These are phyloP conservation scores for Zancudomyces culisetae DNA, from an alignment of 371 early-diverging fungal species.

Conservation along the genomic window DNA sequence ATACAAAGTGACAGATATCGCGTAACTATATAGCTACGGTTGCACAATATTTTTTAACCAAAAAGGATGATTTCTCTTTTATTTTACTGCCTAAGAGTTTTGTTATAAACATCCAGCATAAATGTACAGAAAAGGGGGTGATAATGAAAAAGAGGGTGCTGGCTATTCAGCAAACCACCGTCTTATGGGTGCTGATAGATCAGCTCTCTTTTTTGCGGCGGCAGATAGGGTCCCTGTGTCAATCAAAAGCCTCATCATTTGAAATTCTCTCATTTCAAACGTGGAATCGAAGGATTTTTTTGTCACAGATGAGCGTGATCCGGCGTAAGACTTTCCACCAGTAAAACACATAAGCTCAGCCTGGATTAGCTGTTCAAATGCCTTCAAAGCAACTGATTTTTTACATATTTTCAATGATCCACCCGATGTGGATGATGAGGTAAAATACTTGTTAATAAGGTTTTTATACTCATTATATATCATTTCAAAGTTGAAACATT, in stretches of 20 bases:
- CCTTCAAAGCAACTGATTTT: constrained; percentile 63
- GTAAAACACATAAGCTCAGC: constrained; percentile 47
- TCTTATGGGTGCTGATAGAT: constrained; percentile 15
- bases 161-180: constrained; percentile 18
- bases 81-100: too few species aligned
- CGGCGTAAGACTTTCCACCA: constrained; percentile 23
- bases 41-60: too few species aligned
- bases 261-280: constrained; percentile 48
- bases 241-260: constrained; percentile 58
- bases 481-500: constrained; percentile 83
- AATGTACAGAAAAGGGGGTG: too few species aligned
- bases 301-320: neutral
- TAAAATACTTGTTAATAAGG: constrained; percentile 30
- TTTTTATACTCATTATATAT: constrained; percentile 76
- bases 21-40: too few species aligned
- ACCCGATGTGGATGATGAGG: constrained; percentile 28
- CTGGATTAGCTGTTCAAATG: constrained; percentile 36
- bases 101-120: too few species aligned
- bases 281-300: too few species aligned
- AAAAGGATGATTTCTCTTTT: too few species aligned
- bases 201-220: constrained; percentile 10
- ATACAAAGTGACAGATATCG: too few species aligned
- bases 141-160: too few species aligned
- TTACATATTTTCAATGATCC: constrained; percentile 52
- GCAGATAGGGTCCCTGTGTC: constrained; percentile 48